Conservation (phyloP, 768 basidiomycete genomes). For the Lyophyllum shimeji region DNA sequence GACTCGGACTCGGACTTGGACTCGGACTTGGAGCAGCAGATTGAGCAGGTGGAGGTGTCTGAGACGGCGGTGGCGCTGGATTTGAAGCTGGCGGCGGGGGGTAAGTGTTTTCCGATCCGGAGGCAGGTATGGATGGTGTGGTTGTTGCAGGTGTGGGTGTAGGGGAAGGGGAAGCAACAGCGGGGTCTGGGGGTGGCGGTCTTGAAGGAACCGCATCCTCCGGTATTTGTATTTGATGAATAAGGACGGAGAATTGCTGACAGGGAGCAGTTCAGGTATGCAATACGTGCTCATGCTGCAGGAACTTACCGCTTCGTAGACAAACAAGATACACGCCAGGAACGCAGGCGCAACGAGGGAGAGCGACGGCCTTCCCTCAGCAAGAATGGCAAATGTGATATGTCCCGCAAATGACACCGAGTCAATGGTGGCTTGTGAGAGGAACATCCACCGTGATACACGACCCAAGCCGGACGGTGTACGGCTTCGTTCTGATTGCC, state of each 20-base stretch:
- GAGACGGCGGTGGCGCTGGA: conserved; percentile 16
- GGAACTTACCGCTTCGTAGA: conserved; percentile 73
- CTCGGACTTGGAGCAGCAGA: conserved; percentile 18
- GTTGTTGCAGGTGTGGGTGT: conserved; percentile 21
- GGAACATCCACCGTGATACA: conserved; percentile 81
- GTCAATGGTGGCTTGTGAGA: conserved; percentile 77
- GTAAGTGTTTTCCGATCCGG: conserved; percentile 13
- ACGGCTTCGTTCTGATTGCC: conserved; percentile 73
- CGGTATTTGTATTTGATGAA: conserved; percentile 82
- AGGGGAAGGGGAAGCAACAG: conserved; percentile 29
- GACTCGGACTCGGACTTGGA: conserved; percentile 24
- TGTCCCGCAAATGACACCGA: conserved; percentile 86
- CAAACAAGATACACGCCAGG: conserved; percentile 73
- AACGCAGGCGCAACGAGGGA: conserved; percentile 85
- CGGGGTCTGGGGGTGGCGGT: conserved; percentile 17
- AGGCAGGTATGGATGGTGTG: conserved; percentile 6
- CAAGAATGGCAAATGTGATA: conserved; percentile 83
- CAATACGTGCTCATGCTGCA: too few species aligned
- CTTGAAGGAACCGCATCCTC: conserved; percentile 45
- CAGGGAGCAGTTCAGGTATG: too few species aligned
- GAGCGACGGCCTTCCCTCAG: conserved; percentile 79
- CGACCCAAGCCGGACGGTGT: conserved; percentile 79
- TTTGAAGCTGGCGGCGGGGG: conserved; percentile 23
- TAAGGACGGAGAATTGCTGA: conserved; percentile 82
- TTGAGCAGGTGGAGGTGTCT: conserved; percentile 18